Conservation (phyloP, 2,329 filamentous ascomycete species). For the Calonectria montana region DNA sequence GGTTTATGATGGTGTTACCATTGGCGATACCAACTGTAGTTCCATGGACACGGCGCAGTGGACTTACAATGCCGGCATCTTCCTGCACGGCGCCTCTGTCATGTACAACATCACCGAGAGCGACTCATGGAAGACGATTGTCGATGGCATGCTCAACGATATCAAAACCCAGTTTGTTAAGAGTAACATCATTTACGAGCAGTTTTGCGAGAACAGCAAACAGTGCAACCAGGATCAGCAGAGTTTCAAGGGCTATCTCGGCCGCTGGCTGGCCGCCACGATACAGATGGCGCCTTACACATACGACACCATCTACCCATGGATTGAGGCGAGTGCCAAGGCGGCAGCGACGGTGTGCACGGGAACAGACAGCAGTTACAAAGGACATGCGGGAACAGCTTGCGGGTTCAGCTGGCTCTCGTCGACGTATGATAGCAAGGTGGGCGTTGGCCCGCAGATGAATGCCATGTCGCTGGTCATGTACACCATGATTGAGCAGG, state of each 20-base stretch:
- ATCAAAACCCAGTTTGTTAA: slow-evolving; percentile 66
- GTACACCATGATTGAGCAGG: slow-evolving; percentile 64
- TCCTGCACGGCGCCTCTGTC: slow-evolving; percentile 70
- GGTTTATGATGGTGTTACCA: slow-evolving; percentile 63
- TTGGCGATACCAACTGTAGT: slow-evolving; percentile 57
- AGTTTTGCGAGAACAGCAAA: slow-evolving; percentile 70
- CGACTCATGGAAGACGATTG: slow-evolving; percentile 66
- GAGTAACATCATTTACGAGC: slow-evolving; percentile 69
- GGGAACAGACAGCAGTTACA: slow-evolving; percentile 57
- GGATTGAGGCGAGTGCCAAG: slow-evolving; percentile 62
- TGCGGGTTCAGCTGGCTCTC: slow-evolving; percentile 77
- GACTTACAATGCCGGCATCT: slow-evolving; percentile 77
- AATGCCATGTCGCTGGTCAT: slow-evolving; percentile 73
- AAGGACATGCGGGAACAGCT: slow-evolving; percentile 66
- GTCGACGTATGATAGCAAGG: slow-evolving; percentile 66
- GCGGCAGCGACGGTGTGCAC: slow-evolving; percentile 65
- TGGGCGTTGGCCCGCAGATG: slow-evolving; percentile 78
- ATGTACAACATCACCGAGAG: slow-evolving; percentile 70
- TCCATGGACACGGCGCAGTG: slow-evolving; percentile 70
- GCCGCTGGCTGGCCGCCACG: slow-evolving; percentile 72
- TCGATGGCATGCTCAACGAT: slow-evolving; percentile 67
- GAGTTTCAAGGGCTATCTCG: slow-evolving; percentile 81
- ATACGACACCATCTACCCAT: slow-evolving; percentile 59
- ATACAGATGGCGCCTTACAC: slow-evolving; percentile 66
- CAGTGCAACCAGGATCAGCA: slow-evolving; percentile 78